Percentiles rank a stretch among this genome's conserved stretches.
These are phyloP conservation scores for Myxozyma lipomycoides DNA, from an alignment of 805 yeast species.

Conservation along the genomic window DNA sequence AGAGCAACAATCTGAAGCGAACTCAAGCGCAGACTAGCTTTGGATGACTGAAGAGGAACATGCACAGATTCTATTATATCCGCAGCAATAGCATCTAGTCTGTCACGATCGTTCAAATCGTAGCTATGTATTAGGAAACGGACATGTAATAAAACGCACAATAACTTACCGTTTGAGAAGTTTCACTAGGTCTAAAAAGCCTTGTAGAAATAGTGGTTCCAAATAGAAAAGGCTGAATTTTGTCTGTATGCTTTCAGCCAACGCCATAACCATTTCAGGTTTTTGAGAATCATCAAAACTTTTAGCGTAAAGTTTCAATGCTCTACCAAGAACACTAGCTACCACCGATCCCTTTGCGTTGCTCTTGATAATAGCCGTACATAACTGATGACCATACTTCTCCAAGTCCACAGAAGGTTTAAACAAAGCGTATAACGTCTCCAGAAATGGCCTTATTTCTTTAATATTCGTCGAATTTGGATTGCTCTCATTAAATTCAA, in stretches of 20 bases:
- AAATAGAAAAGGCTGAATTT: too few relatives aligned
- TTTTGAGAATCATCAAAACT: too few relatives aligned
- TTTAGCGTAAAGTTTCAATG: not conserved
- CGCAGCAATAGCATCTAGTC: not conserved
- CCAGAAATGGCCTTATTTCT: not conserved
- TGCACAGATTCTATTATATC: not conserved
- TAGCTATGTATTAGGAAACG: not conserved
- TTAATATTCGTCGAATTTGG: not conserved
- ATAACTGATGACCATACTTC: not conserved
- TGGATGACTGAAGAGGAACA: not conserved
- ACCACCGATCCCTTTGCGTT: not conserved
- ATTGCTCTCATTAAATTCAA: not conserved
- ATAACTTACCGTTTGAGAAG: too few relatives aligned
- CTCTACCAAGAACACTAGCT: not conserved
- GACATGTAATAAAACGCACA: too few relatives aligned
- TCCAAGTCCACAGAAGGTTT: not conserved
- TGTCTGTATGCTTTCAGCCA: too few relatives aligned
- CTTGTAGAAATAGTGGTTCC: too few relatives aligned
- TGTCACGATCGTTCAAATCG: not conserved
- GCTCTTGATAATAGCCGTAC: not conserved
- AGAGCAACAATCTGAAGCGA: constrained; percentile 38
- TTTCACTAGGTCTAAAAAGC: too few relatives aligned
- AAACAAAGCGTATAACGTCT: not conserved
- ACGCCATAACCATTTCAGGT: too few relatives aligned
- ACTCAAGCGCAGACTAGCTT: constrained; percentile 11